Evolutionary conservation across 2,329 filamentous ascomycete genomes (phyloP), one percentile per base, ranked within the genome.

Genomic region (Monilinia aucupariae): DNA sequence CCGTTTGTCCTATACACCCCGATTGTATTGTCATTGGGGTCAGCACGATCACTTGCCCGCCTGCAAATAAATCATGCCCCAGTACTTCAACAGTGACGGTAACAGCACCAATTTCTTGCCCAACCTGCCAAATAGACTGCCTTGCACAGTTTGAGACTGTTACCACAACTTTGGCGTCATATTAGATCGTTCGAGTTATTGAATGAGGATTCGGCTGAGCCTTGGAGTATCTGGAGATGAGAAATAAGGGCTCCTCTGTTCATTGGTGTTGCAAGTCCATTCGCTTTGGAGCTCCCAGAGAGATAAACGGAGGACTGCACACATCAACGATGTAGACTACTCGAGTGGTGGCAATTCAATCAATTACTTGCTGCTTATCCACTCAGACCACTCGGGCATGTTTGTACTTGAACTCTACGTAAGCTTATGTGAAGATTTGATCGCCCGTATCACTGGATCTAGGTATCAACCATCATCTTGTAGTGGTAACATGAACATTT

Each of bases 41-140:
- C 12, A 48, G 27, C 15, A 67, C 64, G 12, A 34, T 63, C 22
- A 60, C 58, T 7, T 54, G 68, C 9, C 68, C 66, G 9, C 66
- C 65, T 17, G 25, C 47, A 5, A 56, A 68, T 22, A 48, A 53
- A 10, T 52, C 52, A 10, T 68, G 68, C 52, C 64, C 67, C n/a
- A 51, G 45, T 27, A 70, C 68, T 27, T 64, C 68, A 49, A 70
- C 68, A 2, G 65, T 65, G 9, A 69, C 66, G 8, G 64, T 64
- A 4, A 69, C 68, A 27, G 65, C 39, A 8, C 32, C 61, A 17
- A 53, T 37, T 10, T 49, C 22, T 9, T 69, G 65, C 51, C 50
- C 64, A 25, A 66, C 52, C 32, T 70, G 68, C 59, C 58, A 64
- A 25, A 62, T n/a, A 22, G 66, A 66, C 4, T 69, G 68, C 41